A percentile compares a stretch with the other conserved stretches of the same genome.
phyloP scores from a whole-genome alignment of 352 stramenopile species.

The Pythium aquatile region DNA sequence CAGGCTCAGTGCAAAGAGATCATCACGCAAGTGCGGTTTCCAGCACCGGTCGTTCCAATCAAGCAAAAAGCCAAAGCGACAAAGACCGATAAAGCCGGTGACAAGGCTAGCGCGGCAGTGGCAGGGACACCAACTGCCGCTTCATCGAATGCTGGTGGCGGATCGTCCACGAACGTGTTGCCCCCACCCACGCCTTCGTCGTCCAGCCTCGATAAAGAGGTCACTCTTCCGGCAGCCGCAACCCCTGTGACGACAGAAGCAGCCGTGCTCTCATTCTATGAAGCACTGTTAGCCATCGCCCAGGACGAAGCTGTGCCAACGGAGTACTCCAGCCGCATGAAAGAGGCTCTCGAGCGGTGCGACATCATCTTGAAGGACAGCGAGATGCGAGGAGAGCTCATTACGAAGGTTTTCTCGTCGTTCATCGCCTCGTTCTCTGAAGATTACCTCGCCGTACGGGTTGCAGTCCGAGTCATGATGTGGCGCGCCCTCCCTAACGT shows the following conservation, averaged over 20 bases:
- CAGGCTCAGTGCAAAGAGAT: conserved; percentile 48
- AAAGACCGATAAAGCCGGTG: conserved; percentile 27
- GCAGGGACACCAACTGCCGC: conserved; percentile 13
- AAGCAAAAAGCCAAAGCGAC: conserved; percentile 37
- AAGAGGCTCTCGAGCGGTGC: conserved; percentile 48
- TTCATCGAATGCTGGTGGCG: conserved; percentile 15
- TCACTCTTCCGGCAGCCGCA: conserved; percentile 18
- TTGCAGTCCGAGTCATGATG: neutral
- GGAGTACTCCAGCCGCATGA: conserved; percentile 40
- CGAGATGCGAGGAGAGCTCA: conserved; percentile 60
- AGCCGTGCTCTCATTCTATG: conserved; percentile 44
- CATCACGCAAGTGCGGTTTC: conserved; percentile 47
- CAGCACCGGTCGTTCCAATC: conserved; percentile 33
- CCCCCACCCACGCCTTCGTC: conserved; percentile 30
- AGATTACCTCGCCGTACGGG: conserved; percentile 56
- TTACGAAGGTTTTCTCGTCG: conserved; percentile 66
- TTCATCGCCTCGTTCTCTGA: conserved; percentile 62
- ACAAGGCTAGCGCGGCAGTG: conserved; percentile 7
- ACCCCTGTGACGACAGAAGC: conserved; percentile 33
- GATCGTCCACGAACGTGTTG: conserved; percentile 15
- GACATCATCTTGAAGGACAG: conserved; percentile 65
- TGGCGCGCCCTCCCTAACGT: no score
- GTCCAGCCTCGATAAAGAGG: conserved; percentile 50
- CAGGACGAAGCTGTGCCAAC: conserved; percentile 41
- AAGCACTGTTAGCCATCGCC: conserved; percentile 45